Evolutionary conservation across 345 rosid genomes (phyloP), one percentile per base, ranked within the genome.

Genomic region (sweet orange (Citrus sinensis)): DNA sequence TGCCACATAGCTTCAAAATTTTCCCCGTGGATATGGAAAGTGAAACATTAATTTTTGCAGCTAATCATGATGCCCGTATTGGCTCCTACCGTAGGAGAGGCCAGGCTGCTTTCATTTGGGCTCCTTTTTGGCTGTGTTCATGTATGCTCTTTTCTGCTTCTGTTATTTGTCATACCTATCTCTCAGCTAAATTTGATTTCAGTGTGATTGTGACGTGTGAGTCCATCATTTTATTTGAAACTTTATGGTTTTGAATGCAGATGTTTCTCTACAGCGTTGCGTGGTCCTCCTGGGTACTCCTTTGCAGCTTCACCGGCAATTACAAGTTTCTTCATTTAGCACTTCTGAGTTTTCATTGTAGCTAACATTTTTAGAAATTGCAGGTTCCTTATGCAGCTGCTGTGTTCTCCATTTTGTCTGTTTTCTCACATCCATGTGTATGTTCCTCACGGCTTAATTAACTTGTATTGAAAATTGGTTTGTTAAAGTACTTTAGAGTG

Each of bases 351-450:
- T 3, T 3, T 73, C 27, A 16, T 60, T 20, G 25, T 71, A 74
- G 79, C 81, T 80, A 77, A 81, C 80, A n/a, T 67, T 76, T 76
- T 66, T 65, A 71, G 70, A 72, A 22, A 63, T 79, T 34, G 58
- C 76, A 93, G 98, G 97, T 92, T 78, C 98, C 98, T 77, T 95
- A 95, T 80, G 88, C 84, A 61, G 89, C 97, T 56, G 90, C 98
- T 40, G 77, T 86, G 82, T 82, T 92, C 80, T 83, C 95, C 73
- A 51, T 90, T 73, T 77, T 91, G 64, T 88, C 78, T 55, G 87
- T 93, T 77, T 91, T 95, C 74, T 32, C 91, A 3, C 90, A 87
- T 8, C 97, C 98, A 4, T 93, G 95, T 61, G 98, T 95, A 83
- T 89, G 98, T 83, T 83, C 61, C 56, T 67, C 27, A 4, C 75